Percentiles rank a stretch among this genome's conserved stretches.
These are phyloP conservation scores for Helianthus annuus DNA, from an alignment of 129 eudicot genomes.

Conservation along the genomic window DNA sequence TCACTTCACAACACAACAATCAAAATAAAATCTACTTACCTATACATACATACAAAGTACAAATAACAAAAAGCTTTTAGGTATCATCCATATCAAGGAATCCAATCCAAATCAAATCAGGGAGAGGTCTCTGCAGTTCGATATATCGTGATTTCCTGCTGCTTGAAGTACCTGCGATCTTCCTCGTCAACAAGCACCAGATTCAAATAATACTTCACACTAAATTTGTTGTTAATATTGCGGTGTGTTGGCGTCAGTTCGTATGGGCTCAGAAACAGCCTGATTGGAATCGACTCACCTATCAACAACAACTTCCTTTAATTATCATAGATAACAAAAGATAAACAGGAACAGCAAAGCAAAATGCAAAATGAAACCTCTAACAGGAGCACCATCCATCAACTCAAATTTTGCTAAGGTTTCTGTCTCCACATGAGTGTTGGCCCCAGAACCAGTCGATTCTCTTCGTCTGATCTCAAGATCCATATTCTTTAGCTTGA, in stretches of 20 bases:
- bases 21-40: too few relatives aligned
- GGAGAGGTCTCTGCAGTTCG: slow-evolving; percentile 68
- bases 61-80: too few relatives aligned
- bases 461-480: slow-evolving; percentile 96
- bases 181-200: slow-evolving; percentile 98
- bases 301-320: not conserved
- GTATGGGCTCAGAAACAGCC: slow-evolving; percentile 92
- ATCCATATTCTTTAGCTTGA: slow-evolving; percentile 97
- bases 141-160: slow-evolving; percentile 89
- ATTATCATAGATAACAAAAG: too few relatives aligned
- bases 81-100: too few relatives aligned
- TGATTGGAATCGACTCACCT: slow-evolving; percentile 97
- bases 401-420: slow-evolving; percentile 94
- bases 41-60: too few relatives aligned
- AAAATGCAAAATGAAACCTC: slow-evolving; percentile 51
- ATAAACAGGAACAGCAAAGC: too few relatives aligned
- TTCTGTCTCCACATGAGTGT: slow-evolving; percentile 98
- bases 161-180: slow-evolving; percentile 96
- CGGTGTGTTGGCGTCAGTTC: slow-evolving; percentile 93
- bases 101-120: slow-evolving; percentile 22
- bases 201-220: slow-evolving; percentile 93
- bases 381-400: slow-evolving; percentile 99
- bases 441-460: slow-evolving; percentile 96
- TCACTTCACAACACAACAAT: too few relatives aligned
- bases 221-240: slow-evolving; percentile 95